These are phyloP conservation scores for Nosema granulosis DNA, from an alignment of 371 early-diverging fungal genomes.

Conservation along the genomic window DNA sequence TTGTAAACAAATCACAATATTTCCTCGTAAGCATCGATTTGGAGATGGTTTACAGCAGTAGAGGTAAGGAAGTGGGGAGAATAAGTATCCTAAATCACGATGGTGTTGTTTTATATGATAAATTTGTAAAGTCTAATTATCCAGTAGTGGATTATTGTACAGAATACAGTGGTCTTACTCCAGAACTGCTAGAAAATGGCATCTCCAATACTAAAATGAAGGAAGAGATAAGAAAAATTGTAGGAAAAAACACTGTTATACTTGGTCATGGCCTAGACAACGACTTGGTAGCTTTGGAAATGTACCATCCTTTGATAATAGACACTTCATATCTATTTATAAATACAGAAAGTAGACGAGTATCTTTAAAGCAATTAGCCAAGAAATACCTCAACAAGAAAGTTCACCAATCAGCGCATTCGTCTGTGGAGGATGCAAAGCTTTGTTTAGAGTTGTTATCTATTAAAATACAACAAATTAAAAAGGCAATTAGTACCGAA, in stretches of 20 bases:
- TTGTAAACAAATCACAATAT: conserved; percentile 16
- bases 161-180: conserved; percentile 60
- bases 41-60: conserved; percentile 63
- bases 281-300: conserved; percentile 58
- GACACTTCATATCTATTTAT: conserved; percentile 64
- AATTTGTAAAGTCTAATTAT: conserved; percentile 56
- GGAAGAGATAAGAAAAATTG: conserved; percentile 45
- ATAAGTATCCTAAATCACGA: conserved; percentile 55
- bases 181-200: conserved; percentile 27
- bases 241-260: conserved; percentile 63
- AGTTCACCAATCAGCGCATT: conserved; percentile 60
- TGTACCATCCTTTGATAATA: conserved; percentile 61
- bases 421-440: conserved; percentile 60
- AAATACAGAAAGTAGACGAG: conserved; percentile 51
- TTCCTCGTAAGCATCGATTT: conserved; percentile 61
- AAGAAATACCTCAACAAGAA: conserved; percentile 46
- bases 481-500: conserved; percentile 6
- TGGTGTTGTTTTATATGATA: conserved; percentile 59
- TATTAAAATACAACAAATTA: conserved; percentile 40
- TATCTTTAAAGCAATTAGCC: conserved; percentile 55
- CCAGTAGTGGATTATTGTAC: conserved; percentile 61
- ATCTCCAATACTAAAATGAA: conserved; percentile 43
- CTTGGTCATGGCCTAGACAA: conserved; percentile 66
- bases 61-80: conserved; percentile 60
- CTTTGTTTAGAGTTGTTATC: conserved; percentile 50